phyloP scores from a whole-genome alignment of 2,329 filamentous ascomycete genomes.

The Metarhizium sp. region DNA sequence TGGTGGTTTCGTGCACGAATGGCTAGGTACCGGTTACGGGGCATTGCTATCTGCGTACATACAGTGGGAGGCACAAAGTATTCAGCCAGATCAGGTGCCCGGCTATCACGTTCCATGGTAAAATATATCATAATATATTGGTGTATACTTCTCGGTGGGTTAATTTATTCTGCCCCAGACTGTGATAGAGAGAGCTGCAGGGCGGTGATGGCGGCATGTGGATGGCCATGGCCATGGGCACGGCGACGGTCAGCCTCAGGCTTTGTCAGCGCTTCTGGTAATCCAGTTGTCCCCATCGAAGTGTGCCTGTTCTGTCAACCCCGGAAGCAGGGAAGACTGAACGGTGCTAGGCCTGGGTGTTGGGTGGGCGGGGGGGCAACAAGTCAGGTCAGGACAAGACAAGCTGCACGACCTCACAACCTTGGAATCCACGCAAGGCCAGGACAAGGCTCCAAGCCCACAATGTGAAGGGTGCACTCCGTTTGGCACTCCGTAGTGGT shows the following conservation, averaged over 20 bases:
- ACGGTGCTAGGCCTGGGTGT: background rate
- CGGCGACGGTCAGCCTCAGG: background rate
- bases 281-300: background rate
- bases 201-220: background rate
- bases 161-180: too few species aligned
- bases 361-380: too few species aligned
- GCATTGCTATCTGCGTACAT: too few species aligned
- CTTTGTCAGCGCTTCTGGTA: background rate
- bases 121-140: too few species aligned
- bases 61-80: too few species aligned
- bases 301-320: background rate
- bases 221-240: too few species aligned
- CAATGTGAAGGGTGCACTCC: background rate
- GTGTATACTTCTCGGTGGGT: too few species aligned
- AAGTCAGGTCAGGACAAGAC: background rate
- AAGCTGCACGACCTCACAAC: background rate
- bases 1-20: background rate
- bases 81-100: too few species aligned
- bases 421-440: background rate
- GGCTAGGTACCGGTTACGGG: too few species aligned
- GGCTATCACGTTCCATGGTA: too few species aligned
- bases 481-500: background rate
- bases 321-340: background rate
- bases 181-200: background rate
- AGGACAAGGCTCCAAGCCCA: background rate